Evolutionary conservation across 176 grass and related monocot species (phyloP), one percentile per base, ranked within the genome.

Genomic region (Musa itinerans): DNA sequence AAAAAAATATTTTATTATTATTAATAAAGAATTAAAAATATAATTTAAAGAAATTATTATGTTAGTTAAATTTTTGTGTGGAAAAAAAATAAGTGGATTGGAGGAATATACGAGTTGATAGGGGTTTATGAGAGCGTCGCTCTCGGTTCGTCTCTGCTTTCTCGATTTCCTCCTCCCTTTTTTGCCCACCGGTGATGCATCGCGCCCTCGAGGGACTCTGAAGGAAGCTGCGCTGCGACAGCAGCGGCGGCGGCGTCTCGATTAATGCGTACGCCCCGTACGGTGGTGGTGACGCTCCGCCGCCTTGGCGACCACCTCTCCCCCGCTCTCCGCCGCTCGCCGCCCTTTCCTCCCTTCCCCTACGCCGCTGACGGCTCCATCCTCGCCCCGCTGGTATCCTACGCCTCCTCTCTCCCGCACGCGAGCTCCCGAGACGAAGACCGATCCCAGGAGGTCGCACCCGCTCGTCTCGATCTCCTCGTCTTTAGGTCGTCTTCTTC

Each of bases 181-280:
- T 43, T 6, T 6, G 0, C 4, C 65, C 65, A 2, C 65, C 25
- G 25, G 11, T 26, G 7, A 68, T 34, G 61, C 12, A 27, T 68
- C 25, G 65, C 65, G 9, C 12, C 65, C 12, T 34, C 65, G 6
- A 1, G 25, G 24, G 65, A 63, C 3, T 77, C 53, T 63, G 57
- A 87, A 83, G 76, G 83, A 76, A 83, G 64, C 81, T 49, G 83
- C 67, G 81, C 83, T 68, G 70, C 66, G 72, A 74, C 81, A 57
- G 76, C 63, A 16, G 13, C 66, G 62, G 63, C 24, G 51, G 70
- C 81, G 26, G 71, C 56, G 71, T 21, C 10, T 13, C n/a, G 50
- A 2, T 54, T 11, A 55, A 27, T 92, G 86, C 73, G 86, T 89
- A 82, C 77, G 80, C 67, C 80, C 80, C 25, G 75, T 80, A 53